Base-by-base conservation (phyloP, 306 rosid species). In the Carpinus viminea region DNA sequence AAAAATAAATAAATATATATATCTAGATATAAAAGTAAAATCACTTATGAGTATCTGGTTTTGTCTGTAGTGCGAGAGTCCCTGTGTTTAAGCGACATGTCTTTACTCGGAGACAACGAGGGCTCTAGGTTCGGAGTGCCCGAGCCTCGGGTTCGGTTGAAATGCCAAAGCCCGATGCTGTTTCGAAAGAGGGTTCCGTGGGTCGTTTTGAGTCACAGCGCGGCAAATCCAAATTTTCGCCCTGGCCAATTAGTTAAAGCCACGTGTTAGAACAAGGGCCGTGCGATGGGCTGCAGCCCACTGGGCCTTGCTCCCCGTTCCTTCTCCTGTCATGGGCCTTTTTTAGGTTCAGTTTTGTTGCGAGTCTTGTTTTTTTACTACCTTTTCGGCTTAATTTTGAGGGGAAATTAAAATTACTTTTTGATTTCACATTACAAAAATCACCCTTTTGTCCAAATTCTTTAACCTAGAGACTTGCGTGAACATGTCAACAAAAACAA, bases 201-300 rank as follows among this genome's bases (percentile, higher is more conserved):
- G 50, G 50, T 69, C 51, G 7, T 17, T 61, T 46, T n/a, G 73
- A 80, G 73, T 7, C 36, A 3, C 50, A 73, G 97, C 98, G 97
- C 98, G 97, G 95, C 98, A 94, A 94, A 92, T 88, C 79, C 87
- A 86, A 92, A 88, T 84, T 88, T 88, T 76, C 66, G 78, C 15
- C 4, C 18, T 0, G 15, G 1, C 85, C 16, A 16, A 60, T 79
- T 2, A n/a, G 8, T 18, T 46, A 34, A 7, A 0, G 41, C 77
- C 94, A 83, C 91, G 91, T 87, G 45, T 41, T 41, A 5, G 45
- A 41, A 1, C 45, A 41, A 41, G 8, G 8, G 45, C 45, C 45
- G 45, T 41, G 45, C 8, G 45, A 41, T 41, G 45, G 45, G 45
- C 7, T 41, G 45, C 6, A n/a, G n/a, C n/a, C n/a, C 6, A 6